Base-by-base conservation (phyloP, 2,329 filamentous ascomycete species). In the Neofusicoccum cordaticola region DNA sequence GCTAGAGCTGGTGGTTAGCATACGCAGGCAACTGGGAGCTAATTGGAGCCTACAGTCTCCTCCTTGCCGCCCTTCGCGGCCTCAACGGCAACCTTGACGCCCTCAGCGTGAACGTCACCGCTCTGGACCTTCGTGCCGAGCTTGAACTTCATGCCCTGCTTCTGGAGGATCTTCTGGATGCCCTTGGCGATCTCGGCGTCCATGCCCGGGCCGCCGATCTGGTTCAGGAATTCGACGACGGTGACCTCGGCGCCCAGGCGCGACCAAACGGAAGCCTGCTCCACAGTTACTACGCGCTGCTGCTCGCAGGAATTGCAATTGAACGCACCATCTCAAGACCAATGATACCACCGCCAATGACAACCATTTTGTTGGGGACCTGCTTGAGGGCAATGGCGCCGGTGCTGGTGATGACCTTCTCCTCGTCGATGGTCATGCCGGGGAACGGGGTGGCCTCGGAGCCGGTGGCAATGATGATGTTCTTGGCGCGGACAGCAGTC, bases 121-220 rank as follows among this genome's bases (percentile, higher is more conserved):
- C 88, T 86, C 68, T 89, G 81, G 69, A 99, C 95, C 87, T 99
- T 99, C 75, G 95, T 98, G 84, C 91, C 90, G 71, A 96, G 88
- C 88, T 96, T 97, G 86, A 99, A 99, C 76, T 97, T 95, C 78
- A 99, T 90, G 67, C 94, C 95, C 84, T 99, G 95, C 86, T 97
- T 98, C 78, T 87, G 87, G 69, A 99, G 87, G 68, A 96, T 89
- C 86, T 97, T 98, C 80, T 97, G 93, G 48, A 91, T 85, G 74
- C 87, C 83, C 85, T 98, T 99, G 75, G 93, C 87, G 73, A 98
- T 91, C 79, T 99, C 95, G 53, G 85, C 80, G 77, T 99, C 95
- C 95, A 99, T 99, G 72, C 95, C 95, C 56, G 95, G 95, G 65
- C 95, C 95, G 80, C 95, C 95, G 71, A 99, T 98, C 83, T 97